phyloP scores from a whole-genome alignment of 495 filamentous ascomycete genomes.

The Cudoniella acicularis region DNA sequence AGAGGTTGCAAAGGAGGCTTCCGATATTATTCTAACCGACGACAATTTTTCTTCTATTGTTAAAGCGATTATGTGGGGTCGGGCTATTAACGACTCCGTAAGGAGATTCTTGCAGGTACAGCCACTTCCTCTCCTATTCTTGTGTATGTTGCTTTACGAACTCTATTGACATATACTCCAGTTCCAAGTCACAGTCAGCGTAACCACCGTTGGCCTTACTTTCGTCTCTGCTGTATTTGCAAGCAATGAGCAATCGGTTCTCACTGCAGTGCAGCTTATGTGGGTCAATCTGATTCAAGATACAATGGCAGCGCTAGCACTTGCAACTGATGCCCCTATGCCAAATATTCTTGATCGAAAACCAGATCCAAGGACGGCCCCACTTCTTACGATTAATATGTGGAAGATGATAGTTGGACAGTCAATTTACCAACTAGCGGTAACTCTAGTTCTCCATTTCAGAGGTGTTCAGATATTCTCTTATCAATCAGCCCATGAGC shows the following conservation, averaged over 20 bases:
- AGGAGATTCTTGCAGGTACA: too few relatives aligned
- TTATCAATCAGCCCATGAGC: constrained; percentile 37
- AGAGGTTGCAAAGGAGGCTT: constrained; percentile 72
- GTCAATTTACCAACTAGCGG: constrained; percentile 69
- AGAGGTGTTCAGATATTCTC: constrained; percentile 55
- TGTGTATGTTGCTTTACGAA: too few relatives aligned
- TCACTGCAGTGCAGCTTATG: constrained; percentile 78
- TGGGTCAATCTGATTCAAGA: constrained; percentile 94
- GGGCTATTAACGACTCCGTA: too few relatives aligned
- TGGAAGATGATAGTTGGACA: constrained; percentile 94
- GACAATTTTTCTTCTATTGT: constrained; percentile 76
- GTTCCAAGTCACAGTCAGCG: constrained; percentile 86
- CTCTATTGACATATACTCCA: too few relatives aligned
- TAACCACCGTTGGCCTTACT: constrained; percentile 75
- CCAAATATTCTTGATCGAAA: constrained; percentile 73
- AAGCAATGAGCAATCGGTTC: constrained; percentile 58
- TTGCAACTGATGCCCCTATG: constrained; percentile 77
- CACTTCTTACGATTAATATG: constrained; percentile 77
- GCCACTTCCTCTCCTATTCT: too few relatives aligned
- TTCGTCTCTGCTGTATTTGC: constrained; percentile 74
- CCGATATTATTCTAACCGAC: constrained; percentile 72
- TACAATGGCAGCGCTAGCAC: constrained; percentile 78
- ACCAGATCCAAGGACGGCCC: constrained; percentile 65
- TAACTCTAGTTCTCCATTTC: constrained; percentile 77
- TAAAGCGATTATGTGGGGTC: constrained; percentile 66